A percentile compares a stretch with the other conserved stretches of the same genome.
phyloP scores from a whole-genome alignment of 1,284 basidiomycete species.

The Irpex rosettiformis region DNA sequence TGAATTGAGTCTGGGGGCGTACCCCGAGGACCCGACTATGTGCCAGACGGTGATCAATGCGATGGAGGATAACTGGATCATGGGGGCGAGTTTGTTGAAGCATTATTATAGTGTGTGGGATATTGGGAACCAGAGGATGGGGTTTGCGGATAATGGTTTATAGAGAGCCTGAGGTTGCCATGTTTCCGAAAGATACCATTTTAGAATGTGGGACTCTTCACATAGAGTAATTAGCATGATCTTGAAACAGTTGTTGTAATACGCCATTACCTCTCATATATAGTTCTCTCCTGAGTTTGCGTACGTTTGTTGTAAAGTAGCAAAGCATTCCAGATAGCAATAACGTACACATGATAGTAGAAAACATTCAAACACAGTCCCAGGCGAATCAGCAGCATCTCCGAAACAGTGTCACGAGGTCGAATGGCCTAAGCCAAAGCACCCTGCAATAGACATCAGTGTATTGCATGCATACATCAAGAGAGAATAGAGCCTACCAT shows the following conservation, averaged over 20 bases:
- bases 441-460: not conserved
- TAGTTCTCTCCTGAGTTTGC: no score
- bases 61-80: conserved; percentile 44
- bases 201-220: no score
- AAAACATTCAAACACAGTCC: not conserved
- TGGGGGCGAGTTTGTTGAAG: conserved; percentile 51
- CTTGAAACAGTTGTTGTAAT: no score
- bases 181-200: no score
- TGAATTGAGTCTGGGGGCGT: conserved; percentile 55
- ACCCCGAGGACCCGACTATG: conserved; percentile 39
- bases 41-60: conserved; percentile 58
- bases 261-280: no score
- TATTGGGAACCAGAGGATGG: conserved; percentile 42
- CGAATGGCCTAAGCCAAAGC: conserved; percentile 5
- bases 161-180: not conserved
- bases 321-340: no score
- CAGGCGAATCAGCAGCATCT: not conserved
- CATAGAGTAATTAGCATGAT: no score
- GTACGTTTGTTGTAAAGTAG: no score
- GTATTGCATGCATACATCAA: not conserved
- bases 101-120: conserved; percentile 61
- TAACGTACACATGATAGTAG: not conserved
- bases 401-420: no score
- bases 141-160: conserved; percentile 41
- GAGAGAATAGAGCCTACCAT: conserved; percentile 55